Base-by-base conservation (phyloP, 176 grass and related monocot species). In the Triticum urartu region DNA sequence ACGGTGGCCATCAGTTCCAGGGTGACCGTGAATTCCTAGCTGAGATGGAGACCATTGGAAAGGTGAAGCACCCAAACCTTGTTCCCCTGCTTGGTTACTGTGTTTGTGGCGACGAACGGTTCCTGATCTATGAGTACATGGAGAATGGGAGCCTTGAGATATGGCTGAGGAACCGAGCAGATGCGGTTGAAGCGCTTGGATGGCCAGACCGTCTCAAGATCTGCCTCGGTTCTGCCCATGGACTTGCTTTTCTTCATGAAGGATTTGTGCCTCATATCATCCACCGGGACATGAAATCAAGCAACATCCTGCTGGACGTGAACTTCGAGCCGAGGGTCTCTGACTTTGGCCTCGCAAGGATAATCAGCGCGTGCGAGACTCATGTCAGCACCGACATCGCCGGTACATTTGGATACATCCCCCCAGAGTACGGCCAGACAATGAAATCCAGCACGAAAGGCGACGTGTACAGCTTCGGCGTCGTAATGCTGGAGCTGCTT, bases 51-150 rank as follows among this genome's bases (percentile, higher is more conserved):
- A 99, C 97, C 6, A 94, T 99, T 80, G 97, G 97, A 54, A 99
- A 99, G 87, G 97, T 99, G 79, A 96, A 99, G 59, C 94, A 99
- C 81, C 79, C 42, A 30, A 99, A 99, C 79, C 90, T 99, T 28
- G 97, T 96, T 32, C 97, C 94, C 11, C 91, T 99, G 50, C 90
- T 99, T 33, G 97, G 97, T 25, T 99, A 99, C 79, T 99, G 97
- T 87, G 97, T 99, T 58, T 99, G 91, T 72, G 87, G 88, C 12
- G 97, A 99, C 11, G 94, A 99, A 65, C 81, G 97, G 56, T 94
- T 99, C 81, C 87, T 99, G 52, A 99, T 99, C 72, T 99, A 99
- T 0, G 90, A 99, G 89, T 99, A 96, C 79, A 99, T 99, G 97
- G 90, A 91, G 85, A 94, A 99, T 70, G 97, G 97, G 26, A 99